phyloP scores from a whole-genome alignment of 2,329 filamentous ascomycete genomes.

The Fusarium cicatricum region DNA sequence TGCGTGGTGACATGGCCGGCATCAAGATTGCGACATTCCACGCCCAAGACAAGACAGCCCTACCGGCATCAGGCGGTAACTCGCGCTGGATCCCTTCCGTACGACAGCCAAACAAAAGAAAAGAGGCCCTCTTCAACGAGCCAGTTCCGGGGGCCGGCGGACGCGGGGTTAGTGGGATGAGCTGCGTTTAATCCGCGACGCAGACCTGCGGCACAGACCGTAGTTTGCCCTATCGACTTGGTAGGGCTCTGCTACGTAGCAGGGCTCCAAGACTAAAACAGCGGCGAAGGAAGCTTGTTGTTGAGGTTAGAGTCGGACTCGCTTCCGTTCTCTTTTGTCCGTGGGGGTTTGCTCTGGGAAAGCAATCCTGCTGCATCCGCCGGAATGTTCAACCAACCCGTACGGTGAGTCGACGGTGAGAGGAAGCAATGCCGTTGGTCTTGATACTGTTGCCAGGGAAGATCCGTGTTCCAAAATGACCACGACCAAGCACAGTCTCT shows the following conservation, averaged over 20 bases:
- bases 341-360: background rate
- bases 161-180: background rate
- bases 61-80: conserved; percentile 4
- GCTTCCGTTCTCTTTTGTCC: background rate
- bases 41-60: conserved; percentile 4
- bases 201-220: conserved; percentile 18
- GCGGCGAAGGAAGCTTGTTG: conserved; percentile 9
- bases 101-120: background rate
- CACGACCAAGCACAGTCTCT: background rate
- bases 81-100: background rate
- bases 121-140: background rate
- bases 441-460: background rate
- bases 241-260: no score
- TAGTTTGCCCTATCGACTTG: conserved; percentile 5
- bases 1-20: conserved; percentile 11
- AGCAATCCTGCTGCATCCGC: background rate
- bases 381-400: background rate
- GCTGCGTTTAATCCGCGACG: conserved; percentile 15
- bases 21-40: conserved; percentile 5
- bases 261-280: background rate
- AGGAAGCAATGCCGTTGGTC: no score
- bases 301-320: background rate
- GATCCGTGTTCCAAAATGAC: conserved; percentile 11
- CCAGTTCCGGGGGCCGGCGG: background rate
- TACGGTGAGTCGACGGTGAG: background rate